phyloP scores from a whole-genome alignment of 208 protist species.

The Trypanosoma lewisi region DNA sequence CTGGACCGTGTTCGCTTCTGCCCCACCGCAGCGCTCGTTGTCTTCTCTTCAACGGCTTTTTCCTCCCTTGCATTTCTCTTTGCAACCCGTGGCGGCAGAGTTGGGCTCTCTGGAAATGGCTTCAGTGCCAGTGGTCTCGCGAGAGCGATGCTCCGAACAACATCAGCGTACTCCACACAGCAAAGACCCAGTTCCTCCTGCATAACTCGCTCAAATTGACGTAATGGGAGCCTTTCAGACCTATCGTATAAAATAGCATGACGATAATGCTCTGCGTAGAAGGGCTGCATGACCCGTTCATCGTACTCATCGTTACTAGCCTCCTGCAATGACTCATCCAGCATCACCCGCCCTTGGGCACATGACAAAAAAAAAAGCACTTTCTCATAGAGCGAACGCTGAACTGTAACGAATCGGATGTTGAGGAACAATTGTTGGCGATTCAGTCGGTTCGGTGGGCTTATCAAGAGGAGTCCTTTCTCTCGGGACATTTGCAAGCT shows the following conservation, averaged over 20 bases:
- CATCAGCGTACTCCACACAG: constrained; percentile 50
- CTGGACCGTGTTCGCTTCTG: constrained; percentile 15
- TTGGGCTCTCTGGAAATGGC: constrained; percentile 5
- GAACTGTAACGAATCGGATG: constrained; percentile 58
- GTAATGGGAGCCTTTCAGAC: constrained; percentile 44
- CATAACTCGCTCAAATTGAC: constrained; percentile 31
- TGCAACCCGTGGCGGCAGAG: neutral
- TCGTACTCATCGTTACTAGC: constrained; percentile 8
- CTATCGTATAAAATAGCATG: constrained; percentile 64
- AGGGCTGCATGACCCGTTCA: constrained; percentile 26
- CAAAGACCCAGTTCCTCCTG: constrained; percentile 35
- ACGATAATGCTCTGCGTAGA: constrained; percentile 35
- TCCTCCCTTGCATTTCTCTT: neutral
- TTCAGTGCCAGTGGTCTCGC: constrained; percentile 20
- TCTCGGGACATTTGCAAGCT: too few relatives aligned
- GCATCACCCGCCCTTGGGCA: constrained; percentile 43
- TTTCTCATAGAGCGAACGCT: constrained; percentile 58
- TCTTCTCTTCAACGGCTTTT: neutral
- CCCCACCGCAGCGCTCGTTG: neutral
- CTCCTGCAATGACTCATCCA: constrained; percentile 37
- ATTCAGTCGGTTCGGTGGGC: constrained; percentile 32
- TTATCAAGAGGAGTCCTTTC: constrained; percentile 12
- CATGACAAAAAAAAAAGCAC: constrained; percentile 43
- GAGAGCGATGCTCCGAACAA: constrained; percentile 42
- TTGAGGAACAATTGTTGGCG: constrained; percentile 46